Evolutionary conservation across 352 stramenopile species (phyloP).

Genomic region (Peronosclerospora sorghi): DNA sequence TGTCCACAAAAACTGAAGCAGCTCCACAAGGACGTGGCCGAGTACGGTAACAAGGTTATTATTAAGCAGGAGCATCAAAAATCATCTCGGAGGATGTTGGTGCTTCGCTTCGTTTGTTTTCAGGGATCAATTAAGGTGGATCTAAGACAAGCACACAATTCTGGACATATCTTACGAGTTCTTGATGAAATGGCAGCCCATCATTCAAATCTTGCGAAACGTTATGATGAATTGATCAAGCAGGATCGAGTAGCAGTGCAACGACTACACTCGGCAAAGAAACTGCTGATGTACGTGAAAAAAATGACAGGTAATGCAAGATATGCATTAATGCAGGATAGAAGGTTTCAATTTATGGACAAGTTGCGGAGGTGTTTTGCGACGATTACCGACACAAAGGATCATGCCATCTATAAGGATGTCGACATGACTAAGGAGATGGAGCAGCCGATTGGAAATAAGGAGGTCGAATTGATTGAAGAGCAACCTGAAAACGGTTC

Average conservation of each 20-base stretch:
- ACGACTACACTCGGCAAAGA: slow-evolving; percentile 45
- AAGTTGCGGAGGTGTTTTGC: slow-evolving; percentile 45
- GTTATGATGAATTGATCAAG: slow-evolving; percentile 31
- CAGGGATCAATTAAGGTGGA: slow-evolving; percentile 29
- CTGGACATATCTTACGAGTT: slow-evolving; percentile 34
- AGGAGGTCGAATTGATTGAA: slow-evolving; percentile 15
- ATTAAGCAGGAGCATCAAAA: slow-evolving; percentile 20
- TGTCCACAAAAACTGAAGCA: slow-evolving; percentile 30
- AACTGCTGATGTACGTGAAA: slow-evolving; percentile 47
- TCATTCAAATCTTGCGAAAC: slow-evolving; percentile 18
- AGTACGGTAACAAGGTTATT: slow-evolving; percentile 3
- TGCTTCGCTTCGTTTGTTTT: slow-evolving; percentile 51
- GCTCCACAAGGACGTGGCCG: slow-evolving; percentile 28
- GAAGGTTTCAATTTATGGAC: slow-evolving; percentile 37
- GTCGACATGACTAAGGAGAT: slow-evolving; percentile 1
- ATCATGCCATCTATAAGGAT: slow-evolving; percentile 1
- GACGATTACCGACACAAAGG: slow-evolving; percentile 4
- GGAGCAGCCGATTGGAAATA: slow-evolving; percentile 13
- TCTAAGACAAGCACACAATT: slow-evolving; percentile 19
- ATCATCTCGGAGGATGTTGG: slow-evolving; percentile 13
- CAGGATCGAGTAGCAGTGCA: slow-evolving; percentile 29
- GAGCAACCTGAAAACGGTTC: slow-evolving; percentile 3
- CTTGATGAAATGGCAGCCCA: slow-evolving; percentile 33
- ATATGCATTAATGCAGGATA: slow-evolving; percentile 26
- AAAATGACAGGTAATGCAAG: slow-evolving; percentile 27